Evolutionary conservation across 805 yeast genomes (phyloP).

Genomic region (Kurtzmaniella cleridarum): DNA sequence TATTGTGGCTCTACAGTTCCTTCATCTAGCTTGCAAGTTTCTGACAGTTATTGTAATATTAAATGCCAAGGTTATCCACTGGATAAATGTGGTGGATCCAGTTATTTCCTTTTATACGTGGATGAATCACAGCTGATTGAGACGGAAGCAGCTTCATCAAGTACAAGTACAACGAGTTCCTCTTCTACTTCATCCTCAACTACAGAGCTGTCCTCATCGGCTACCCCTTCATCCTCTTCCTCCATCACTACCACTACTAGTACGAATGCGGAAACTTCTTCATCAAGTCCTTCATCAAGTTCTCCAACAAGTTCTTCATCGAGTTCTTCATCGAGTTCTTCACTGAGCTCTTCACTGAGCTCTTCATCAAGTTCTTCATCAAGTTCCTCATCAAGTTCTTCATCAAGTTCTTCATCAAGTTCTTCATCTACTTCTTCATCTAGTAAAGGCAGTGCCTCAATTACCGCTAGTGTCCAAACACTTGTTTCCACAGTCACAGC

Average conservation of each 20-base stretch:
- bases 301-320: conserved; percentile 1
- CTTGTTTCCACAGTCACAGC: conserved; percentile 6
- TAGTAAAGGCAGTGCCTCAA: too few species aligned
- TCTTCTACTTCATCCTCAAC: conserved; percentile 7
- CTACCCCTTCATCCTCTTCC: conserved; percentile 5
- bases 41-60: conserved; percentile 22
- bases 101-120: conserved; percentile 28
- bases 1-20: conserved; percentile 33
- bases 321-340: conserved; percentile 6
- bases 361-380: conserved; percentile 10
- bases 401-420: conserved; percentile 10
- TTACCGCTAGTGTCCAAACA: not conserved
- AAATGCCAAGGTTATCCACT: conserved; percentile 31
- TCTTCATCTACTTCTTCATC: conserved; percentile 6
- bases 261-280: too few species aligned
- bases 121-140: conserved; percentile 7
- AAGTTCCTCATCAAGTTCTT: conserved; percentile 4
- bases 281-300: conserved; percentile 6
- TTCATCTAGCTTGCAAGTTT: conserved; percentile 24
- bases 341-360: conserved; percentile 5
- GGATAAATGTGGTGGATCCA: conserved; percentile 35
- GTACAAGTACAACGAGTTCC: conserved; percentile 7
- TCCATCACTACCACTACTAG: conserved; percentile 8
- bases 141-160: conserved; percentile 7
- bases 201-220: conserved; percentile 6